Conservation (phyloP, 768 basidiomycete species). For the Gelatoporia subvermispora region DNA sequence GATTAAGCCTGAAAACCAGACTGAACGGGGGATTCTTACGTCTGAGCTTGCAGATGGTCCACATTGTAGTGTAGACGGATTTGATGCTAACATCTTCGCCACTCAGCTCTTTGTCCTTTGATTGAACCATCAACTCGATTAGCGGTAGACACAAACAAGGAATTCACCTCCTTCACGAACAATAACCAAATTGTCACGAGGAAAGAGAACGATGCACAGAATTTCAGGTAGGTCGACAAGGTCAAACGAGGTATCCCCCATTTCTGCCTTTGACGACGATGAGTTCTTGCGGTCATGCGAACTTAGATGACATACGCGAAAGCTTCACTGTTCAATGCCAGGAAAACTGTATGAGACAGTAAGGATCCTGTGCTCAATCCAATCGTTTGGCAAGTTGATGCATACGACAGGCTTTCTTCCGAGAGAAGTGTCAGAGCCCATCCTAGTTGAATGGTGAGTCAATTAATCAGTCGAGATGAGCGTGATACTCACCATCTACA, state of each 20-base stretch:
- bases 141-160: not conserved
- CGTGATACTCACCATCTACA: slow-evolving; percentile 71
- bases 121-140: not conserved
- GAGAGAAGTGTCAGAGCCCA: slow-evolving; percentile 86
- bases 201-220: slow-evolving; percentile 81
- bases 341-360: slow-evolving; percentile 93
- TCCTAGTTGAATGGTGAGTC: slow-evolving; percentile 33
- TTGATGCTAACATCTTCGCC: slow-evolving; percentile 87
- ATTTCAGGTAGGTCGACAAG: slow-evolving; percentile 75
- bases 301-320: slow-evolving; percentile 59
- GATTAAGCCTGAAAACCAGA: not conserved
- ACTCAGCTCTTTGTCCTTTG: slow-evolving; percentile 72
- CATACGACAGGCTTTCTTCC: slow-evolving; percentile 90
- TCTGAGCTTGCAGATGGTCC: slow-evolving; percentile 85
- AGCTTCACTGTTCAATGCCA: slow-evolving; percentile 92
- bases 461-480: slow-evolving; percentile 34
- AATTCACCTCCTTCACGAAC: slow-evolving; percentile 81
- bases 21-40: slow-evolving; percentile 56
- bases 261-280: slow-evolving; percentile 44
- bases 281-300: not conserved
- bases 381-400: slow-evolving; percentile 97
- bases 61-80: slow-evolving; percentile 91
- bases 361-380: slow-evolving; percentile 96
- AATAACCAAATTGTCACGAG: slow-evolving; percentile 86
- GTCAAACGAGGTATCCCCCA: slow-evolving; percentile 75